phyloP scores from a whole-genome alignment of 441 rosid species.

The Hura crepitans region DNA sequence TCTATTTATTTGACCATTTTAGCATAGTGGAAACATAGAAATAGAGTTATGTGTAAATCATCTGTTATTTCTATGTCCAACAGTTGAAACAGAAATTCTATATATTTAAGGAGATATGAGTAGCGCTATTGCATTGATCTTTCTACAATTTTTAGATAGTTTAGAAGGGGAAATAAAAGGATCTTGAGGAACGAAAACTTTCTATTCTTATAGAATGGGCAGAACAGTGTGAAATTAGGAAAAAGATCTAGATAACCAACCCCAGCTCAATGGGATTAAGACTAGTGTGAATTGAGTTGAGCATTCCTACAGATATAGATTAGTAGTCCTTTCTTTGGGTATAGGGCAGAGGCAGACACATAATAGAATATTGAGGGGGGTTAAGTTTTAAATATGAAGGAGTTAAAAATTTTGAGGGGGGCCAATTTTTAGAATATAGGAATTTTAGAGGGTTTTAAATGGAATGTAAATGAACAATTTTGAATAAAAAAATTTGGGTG shows the following conservation, averaged over 20 bases:
- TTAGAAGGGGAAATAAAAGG: neutral
- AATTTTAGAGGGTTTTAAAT: too few species aligned
- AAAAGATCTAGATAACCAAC: neutral
- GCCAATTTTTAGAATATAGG: too few species aligned
- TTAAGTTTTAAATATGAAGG: too few species aligned
- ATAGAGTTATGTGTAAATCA: neutral
- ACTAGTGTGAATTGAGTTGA: neutral
- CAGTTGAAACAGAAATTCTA: neutral
- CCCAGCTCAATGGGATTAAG: neutral
- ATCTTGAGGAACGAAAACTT: neutral
- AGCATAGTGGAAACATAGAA: neutral
- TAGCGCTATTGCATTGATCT: neutral
- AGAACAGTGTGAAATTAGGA: neutral
- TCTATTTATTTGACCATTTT: neutral
- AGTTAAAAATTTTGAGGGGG: too few species aligned
- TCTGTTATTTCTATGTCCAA: neutral
- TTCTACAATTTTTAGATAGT: neutral
- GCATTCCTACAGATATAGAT: neutral
- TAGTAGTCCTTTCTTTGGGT: neutral
- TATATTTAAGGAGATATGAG: neutral
- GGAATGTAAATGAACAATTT: too few species aligned
- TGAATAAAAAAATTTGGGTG: too few species aligned
- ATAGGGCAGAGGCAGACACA: neutral
- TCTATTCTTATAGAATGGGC: neutral
- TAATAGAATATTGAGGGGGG: too few species aligned